A percentile compares a stretch with the other conserved stretches of the same genome.
phyloP scores from a whole-genome alignment of 305 asterid genomes.

The Nicotiana rustica region DNA sequence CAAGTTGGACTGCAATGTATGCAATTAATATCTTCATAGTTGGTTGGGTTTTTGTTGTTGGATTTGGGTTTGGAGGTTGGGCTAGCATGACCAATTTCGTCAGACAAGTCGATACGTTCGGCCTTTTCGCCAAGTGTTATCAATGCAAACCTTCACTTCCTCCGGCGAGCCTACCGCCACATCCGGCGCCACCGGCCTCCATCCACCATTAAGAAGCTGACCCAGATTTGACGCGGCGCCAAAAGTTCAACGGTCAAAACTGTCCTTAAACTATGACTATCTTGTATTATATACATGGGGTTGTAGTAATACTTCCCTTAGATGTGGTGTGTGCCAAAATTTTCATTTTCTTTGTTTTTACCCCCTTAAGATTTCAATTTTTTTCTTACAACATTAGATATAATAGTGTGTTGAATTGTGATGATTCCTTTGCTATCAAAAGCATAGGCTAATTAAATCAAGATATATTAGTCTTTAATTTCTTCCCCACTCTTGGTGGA shows the following conservation, averaged over 20 bases:
- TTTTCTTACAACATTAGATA: slow-evolving; percentile 48
- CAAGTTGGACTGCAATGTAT: slow-evolving; percentile 82
- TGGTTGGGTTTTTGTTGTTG: slow-evolving; percentile 67
- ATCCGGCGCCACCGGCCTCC: slow-evolving; percentile 26
- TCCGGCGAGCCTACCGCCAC: slow-evolving; percentile 44
- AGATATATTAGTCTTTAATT: slow-evolving; percentile 36
- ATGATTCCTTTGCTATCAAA: slow-evolving; percentile 50
- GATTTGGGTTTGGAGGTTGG: slow-evolving; percentile 96
- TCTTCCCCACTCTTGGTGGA: slow-evolving; percentile 33
- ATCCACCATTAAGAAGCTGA: slow-evolving; percentile 50
- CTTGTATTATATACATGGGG: slow-evolving; percentile 59
- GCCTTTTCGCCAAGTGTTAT: slow-evolving; percentile 87
- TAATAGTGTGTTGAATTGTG: slow-evolving; percentile 59
- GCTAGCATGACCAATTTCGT: slow-evolving; percentile 83
- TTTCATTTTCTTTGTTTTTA: slow-evolving; percentile 16
- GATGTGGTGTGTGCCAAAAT: slow-evolving; percentile 49
- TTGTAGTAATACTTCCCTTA: slow-evolving; percentile 48
- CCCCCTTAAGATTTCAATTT: not conserved
- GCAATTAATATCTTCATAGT: slow-evolving; percentile 67
- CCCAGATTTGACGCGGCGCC: not conserved
- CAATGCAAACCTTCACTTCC: slow-evolving; percentile 69
- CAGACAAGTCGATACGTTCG: slow-evolving; percentile 72
- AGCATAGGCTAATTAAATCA: slow-evolving; percentile 52
- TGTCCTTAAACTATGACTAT: slow-evolving; percentile 37
- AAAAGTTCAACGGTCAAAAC: slow-evolving; percentile 24